These are phyloP conservation scores for Hanseniaspora mollemarum DNA, from an alignment of 805 yeast species.

Conservation along the genomic window DNA sequence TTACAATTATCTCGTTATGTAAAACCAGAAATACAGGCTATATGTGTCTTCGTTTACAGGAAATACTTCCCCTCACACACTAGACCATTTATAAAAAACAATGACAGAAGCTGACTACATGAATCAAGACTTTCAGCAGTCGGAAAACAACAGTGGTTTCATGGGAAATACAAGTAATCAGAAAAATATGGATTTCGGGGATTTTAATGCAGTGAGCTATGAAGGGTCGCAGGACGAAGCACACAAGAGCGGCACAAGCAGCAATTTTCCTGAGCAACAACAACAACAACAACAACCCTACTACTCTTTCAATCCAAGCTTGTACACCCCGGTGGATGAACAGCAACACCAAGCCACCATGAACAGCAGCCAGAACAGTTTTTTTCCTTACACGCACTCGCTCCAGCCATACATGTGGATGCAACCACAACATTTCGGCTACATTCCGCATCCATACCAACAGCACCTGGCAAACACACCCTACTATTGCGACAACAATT, in stretches of 20 bases:
- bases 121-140: background rate
- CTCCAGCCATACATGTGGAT: constrained; percentile 4
- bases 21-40: no score
- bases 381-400: constrained; percentile 3
- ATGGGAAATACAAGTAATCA: no score
- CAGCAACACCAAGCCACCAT: background rate
- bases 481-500: background rate
- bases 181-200: background rate
- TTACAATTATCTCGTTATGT: no score
- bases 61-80: no score
- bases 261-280: background rate
- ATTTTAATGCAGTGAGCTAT: background rate
- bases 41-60: no score
- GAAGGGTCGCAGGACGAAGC: background rate
- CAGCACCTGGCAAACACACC: background rate
- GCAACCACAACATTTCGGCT: background rate
- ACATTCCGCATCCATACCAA: background rate
- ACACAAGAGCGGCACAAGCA: background rate
- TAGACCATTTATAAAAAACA: background rate
- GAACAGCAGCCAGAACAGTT: background rate
- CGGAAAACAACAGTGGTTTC: background rate
- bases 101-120: background rate
- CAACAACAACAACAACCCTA: background rate
- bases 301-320: background rate
- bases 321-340: background rate